Percentiles rank a stretch among this genome's conserved stretches.
Conservation (phyloP, 116 monocot species). For the Posidonia oceanica region DNA sequence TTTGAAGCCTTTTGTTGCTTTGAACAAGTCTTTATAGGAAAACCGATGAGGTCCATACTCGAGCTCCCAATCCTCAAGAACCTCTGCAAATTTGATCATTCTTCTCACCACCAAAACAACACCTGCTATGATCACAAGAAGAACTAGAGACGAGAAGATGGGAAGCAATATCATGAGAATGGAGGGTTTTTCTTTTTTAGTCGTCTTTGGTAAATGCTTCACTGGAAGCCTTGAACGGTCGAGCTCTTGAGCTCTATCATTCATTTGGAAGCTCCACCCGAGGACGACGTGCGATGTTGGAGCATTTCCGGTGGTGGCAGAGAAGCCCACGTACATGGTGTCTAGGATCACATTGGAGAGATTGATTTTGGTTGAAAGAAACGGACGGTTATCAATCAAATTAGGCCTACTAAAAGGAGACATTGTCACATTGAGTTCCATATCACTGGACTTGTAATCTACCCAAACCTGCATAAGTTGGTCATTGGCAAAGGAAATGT, state of each 20-base stretch:
- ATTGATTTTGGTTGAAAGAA: conserved; percentile 15
- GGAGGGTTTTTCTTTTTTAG: background rate
- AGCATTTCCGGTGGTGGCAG: conserved; percentile 6
- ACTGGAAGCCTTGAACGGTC: conserved; percentile 33
- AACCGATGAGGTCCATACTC: conserved; percentile 28
- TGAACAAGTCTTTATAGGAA: conserved; percentile 26
- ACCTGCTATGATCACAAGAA: background rate
- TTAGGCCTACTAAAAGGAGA: conserved; percentile 7
- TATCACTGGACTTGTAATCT: conserved; percentile 9
- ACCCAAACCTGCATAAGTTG: conserved; percentile 19
- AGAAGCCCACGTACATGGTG: conserved; percentile 21
- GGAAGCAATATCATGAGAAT: background rate
- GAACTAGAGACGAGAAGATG: background rate
- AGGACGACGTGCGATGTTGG: conserved; percentile 15
- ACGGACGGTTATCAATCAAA: background rate
- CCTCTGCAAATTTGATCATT: conserved; percentile 20
- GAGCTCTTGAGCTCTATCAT: conserved; percentile 15
- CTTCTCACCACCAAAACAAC: background rate
- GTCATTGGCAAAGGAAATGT: conserved; percentile 15
- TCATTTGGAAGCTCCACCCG: conserved; percentile 22
- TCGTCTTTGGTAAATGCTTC: conserved; percentile 2
- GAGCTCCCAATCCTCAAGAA: conserved; percentile 43
- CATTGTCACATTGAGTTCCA: conserved; percentile 17
- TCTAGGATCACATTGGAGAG: conserved; percentile 12
- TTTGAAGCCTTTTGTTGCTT: conserved; percentile 30